phyloP scores from a whole-genome alignment of 2,329 filamentous ascomycete genomes.

The Trichoderma koningiopsis region DNA sequence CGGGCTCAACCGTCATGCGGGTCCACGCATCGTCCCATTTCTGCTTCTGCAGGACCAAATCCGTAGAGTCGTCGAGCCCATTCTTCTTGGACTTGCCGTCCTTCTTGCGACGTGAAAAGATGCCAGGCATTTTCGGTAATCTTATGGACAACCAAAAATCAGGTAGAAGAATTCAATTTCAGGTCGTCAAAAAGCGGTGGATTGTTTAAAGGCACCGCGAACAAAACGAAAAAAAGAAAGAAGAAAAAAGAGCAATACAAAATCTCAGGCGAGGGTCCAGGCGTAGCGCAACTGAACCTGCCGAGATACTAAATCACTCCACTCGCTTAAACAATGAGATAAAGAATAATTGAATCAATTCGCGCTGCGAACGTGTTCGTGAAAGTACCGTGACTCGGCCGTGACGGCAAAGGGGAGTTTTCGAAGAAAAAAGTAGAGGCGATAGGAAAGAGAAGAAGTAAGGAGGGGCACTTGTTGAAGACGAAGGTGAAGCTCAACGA shows the following conservation, averaged over 20 bases:
- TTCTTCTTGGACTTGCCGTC: constrained; percentile 71
- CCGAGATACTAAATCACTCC: constrained; percentile 11
- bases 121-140: constrained; percentile 53
- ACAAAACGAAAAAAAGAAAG: neutral
- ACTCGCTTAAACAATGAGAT: neutral
- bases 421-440: constrained; percentile 21
- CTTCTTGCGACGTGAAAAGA: constrained; percentile 72
- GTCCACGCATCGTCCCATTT: constrained; percentile 88
- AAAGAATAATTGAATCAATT: constrained; percentile 15
- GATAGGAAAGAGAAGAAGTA: constrained; percentile 9
- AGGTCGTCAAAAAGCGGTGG: constrained; percentile 2
- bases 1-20: constrained; percentile 78
- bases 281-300: constrained; percentile 5
- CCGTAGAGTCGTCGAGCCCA: constrained; percentile 53
- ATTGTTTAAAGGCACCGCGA: neutral
- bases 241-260: constrained; percentile 11
- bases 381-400: constrained; percentile 9
- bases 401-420: neutral
- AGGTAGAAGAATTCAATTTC: neutral
- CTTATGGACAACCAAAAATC: neutral
- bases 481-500: constrained; percentile 14
- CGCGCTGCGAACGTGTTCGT: constrained; percentile 17
- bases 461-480: constrained; percentile 22
- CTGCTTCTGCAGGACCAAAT: constrained; percentile 66
- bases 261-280: constrained; percentile 14